Base-by-base conservation (phyloP, 768 basidiomycete genomes). In the Exsudoporus frostii region DNA sequence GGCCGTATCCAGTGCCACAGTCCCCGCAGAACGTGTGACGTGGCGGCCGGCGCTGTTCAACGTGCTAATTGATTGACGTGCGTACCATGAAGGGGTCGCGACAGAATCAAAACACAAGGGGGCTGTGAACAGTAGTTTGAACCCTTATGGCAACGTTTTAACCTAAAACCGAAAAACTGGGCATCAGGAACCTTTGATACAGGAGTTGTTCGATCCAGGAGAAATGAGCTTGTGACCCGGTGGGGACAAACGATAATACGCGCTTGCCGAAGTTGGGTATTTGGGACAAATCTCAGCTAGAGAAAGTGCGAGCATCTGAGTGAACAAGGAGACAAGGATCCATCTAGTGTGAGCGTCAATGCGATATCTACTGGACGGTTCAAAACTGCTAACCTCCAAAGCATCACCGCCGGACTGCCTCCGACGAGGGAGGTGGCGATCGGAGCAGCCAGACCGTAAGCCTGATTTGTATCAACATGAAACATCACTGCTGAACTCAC, bases 131-230 rank as follows among this genome's bases (percentile, higher is more conserved):
- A 25, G 25, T 25, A 25, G 25, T 25, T 25, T 25, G 25, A 25
- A 25, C 25, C 5, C 7, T 25, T 25, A 25, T 4, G 7, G 25
- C n/a, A n/a, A n/a, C n/a, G n/a, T n/a, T n/a, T n/a, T n/a, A n/a
- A n/a, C n/a, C n/a, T n/a, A n/a, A n/a, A n/a, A n/a, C n/a, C n/a
- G n/a, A n/a, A n/a, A n/a, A n/a, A n/a, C n/a, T n/a, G n/a, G n/a
- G n/a, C n/a, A n/a, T n/a, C n/a, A n/a, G n/a, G n/a, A n/a, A n/a
- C n/a, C n/a, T n/a, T n/a, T n/a, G n/a, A n/a, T n/a, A n/a, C n/a
- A n/a, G n/a, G n/a, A n/a, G n/a, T n/a, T n/a, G n/a, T n/a, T 82
- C 82, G 43, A 86, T 79, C 80, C 85, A 87, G 15, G 80, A 82
- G 3, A 79, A 9, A 84, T 58, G 7, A 84, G 67, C 48, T 79